Conservation (phyloP, 1,139 yeast species). For the Lodderomyces jiufengensis region DNA sequence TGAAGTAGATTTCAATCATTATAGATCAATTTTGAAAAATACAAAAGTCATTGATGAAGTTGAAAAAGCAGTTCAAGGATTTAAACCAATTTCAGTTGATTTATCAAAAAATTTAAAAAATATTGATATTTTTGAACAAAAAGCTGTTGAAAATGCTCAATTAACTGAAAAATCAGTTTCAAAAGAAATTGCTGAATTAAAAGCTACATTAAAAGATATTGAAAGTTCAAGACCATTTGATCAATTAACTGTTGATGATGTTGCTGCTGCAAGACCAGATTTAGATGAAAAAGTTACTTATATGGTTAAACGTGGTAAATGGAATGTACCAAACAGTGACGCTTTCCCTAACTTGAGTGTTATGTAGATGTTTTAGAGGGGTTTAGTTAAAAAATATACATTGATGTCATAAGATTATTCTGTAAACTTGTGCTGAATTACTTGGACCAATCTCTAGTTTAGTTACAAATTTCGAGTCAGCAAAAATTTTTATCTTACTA, state of each 20-base stretch:
- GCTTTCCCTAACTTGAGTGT: too few species aligned
- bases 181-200: conserved; percentile 80
- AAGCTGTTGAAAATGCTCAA: conserved; percentile 94
- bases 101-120: conserved; percentile 87
- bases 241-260: conserved; percentile 93
- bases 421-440: background rate
- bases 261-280: conserved; percentile 94
- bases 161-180: conserved; percentile 86
- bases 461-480: too few species aligned
- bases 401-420: conserved; percentile 1
- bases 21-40: conserved; percentile 81
- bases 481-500: too few species aligned
- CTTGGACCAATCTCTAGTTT: too few species aligned
- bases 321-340: conserved; percentile 98
- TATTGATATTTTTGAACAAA: conserved; percentile 89
- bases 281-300: conserved; percentile 92
- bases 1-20: conserved; percentile 75
- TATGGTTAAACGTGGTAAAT: conserved; percentile 95
- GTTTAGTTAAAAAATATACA: background rate
- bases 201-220: conserved; percentile 86
- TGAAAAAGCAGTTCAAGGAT: conserved; percentile 68
- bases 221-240: conserved; percentile 97
- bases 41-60: conserved; percentile 74
- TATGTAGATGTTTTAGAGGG: conserved; percentile 50
- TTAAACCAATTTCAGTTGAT: conserved; percentile 83